These are phyloP conservation scores for Aureobasidium lini DNA, from an alignment of 2,329 filamentous ascomycete genomes.

Conservation along the genomic window DNA sequence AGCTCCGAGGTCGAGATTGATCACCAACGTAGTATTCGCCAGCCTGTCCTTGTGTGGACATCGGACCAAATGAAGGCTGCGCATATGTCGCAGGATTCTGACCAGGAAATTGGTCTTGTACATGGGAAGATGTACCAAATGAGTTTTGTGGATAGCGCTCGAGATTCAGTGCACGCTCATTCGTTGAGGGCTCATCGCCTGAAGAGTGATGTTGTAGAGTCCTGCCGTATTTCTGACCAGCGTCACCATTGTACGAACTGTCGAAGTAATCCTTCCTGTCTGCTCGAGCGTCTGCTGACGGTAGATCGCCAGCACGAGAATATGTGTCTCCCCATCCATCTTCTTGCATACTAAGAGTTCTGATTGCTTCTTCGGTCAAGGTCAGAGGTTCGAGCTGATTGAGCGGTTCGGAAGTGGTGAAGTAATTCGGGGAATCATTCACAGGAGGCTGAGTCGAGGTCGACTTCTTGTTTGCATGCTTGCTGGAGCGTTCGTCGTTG, in stretches of 20 bases:
- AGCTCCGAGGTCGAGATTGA: constrained; percentile 39
- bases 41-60: constrained; percentile 41
- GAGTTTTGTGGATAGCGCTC: neutral
- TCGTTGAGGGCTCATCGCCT: neutral
- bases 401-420: constrained; percentile 26
- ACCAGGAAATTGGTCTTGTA: constrained; percentile 49
- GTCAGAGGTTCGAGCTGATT: constrained; percentile 16
- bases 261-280: neutral
- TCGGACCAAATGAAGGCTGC: constrained; percentile 36
- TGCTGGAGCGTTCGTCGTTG: constrained; percentile 18
- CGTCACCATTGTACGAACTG: neutral
- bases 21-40: constrained; percentile 58
- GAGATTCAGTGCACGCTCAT: neutral
- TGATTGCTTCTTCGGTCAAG: constrained; percentile 29
- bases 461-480: constrained; percentile 19
- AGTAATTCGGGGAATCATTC: constrained; percentile 27
- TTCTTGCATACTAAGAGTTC: constrained; percentile 25
- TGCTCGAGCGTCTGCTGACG: neutral
- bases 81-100: constrained; percentile 44
- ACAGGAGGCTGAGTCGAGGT: constrained; percentile 20
- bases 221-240: neutral
- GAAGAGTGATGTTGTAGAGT: neutral
- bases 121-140: constrained; percentile 20
- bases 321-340: constrained; percentile 22
- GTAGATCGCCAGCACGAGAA: neutral